Conservation (phyloP, 768 basidiomycete species). For the Dacryopinax primogenitus region DNA sequence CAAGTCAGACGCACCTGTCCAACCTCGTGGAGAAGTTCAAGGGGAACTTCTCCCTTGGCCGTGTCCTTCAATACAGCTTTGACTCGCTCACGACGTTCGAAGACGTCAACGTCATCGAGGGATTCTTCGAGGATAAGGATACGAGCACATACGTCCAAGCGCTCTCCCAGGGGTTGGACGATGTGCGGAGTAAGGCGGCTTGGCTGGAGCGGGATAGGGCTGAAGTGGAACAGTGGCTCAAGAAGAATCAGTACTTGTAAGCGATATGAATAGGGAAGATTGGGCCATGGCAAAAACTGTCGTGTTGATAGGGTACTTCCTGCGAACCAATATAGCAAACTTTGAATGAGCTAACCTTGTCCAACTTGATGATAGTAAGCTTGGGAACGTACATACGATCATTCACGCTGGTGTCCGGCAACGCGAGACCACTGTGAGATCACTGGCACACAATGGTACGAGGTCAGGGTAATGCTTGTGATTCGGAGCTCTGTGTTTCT, state of each 20-base stretch:
- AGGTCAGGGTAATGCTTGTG: too few species aligned
- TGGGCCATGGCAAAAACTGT: neutral
- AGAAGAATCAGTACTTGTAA: conserved; percentile 28
- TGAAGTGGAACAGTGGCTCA: conserved; percentile 22
- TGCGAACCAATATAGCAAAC: neutral
- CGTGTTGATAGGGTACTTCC: neutral
- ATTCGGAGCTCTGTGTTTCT: too few species aligned
- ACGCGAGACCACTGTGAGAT: too few species aligned
- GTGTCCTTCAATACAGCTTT: conserved; percentile 37
- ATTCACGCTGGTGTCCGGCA: too few species aligned
- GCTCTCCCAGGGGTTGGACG: conserved; percentile 56
- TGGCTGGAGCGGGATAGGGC: conserved; percentile 39
- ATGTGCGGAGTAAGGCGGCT: conserved; percentile 44
- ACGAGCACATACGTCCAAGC: conserved; percentile 53
- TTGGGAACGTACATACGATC: too few species aligned
- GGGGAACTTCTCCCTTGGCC: conserved; percentile 36
- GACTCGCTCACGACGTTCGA: conserved; percentile 45
- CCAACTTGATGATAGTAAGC: too few species aligned
- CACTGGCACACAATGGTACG: too few species aligned
- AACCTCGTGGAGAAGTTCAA: conserved; percentile 14
- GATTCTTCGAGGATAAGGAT: conserved; percentile 70
- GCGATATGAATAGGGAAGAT: conserved; percentile 27
- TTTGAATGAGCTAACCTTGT: too few species aligned
- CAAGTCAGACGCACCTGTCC: conserved; percentile 46
- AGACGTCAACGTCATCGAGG: conserved; percentile 49